Base-by-base conservation (phyloP, 345 rosid genomes). In the Salix suchowensis region DNA sequence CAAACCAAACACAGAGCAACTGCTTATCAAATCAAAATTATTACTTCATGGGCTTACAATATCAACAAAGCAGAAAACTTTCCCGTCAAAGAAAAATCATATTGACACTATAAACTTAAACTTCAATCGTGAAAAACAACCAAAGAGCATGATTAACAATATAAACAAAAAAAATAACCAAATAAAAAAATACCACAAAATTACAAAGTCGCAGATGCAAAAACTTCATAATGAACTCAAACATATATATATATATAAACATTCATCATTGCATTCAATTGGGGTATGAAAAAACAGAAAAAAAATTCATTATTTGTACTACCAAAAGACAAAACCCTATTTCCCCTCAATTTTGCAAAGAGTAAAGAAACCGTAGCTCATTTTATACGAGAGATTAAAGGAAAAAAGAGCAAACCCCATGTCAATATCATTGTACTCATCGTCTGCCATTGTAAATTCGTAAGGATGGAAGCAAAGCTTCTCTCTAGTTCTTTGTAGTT, bases 371-470 rank as follows among this genome's bases (percentile, higher is more conserved):
- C 48, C 74, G 68, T 70, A 70, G 34, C 55, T 24, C 32, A 60
- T 30, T 15, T 54, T 1, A 24, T 24, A 39, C 24, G 1, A 21
- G 2, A 40, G 32, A 7, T 7, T 55, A 44, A 55, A 34, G 26
- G 68, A 61, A 9, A 9, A 67, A 68, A 54, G 42, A 62, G 60
- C 50, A 7, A 77, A 89, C 89, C 91, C 94, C 85, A 89, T 82
- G 48, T 91, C 93, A 28, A 82, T 1, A 39, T 92, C 96, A 46
- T 82, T 92, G 81, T 85, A 91, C 61, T 91, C 94, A 0, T 91
- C 97, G 78, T 91, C 96, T 9, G 92, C 98, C 98, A 91, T 90
- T 72, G 77, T 72, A 65, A 73, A 74, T 68, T 60, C 55, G n/a
- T 15, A 28, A 72, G 48, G 65, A 24, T 7, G n/a, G 75, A 44